Base-by-base conservation (phyloP, 176 grass and related monocot species). In the Juncus effusus region DNA sequence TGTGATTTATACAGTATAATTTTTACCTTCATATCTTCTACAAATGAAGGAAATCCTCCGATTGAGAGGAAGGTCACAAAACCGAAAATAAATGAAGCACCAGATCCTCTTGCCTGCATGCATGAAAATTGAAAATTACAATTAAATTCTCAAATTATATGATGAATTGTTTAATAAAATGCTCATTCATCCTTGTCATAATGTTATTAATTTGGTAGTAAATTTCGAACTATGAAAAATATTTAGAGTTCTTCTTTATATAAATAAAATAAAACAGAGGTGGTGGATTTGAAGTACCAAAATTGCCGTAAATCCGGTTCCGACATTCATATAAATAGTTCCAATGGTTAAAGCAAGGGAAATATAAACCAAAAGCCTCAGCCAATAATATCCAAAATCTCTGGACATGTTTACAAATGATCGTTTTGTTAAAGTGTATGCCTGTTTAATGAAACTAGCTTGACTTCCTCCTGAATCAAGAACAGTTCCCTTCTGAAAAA, bases 21-120 rank as follows among this genome's bases (percentile, higher is more conserved):
- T 28, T 28, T 19, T 19, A 80, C 77, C 77, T 80, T 80, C 77
- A 80, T 80, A 65, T 80, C 77, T 74, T 80, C 77, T 53, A 80
- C 77, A 16, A 80, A 80, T 13, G 77, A 80, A 37, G 77, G 77
- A 49, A 80, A 80, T 73, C 77, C 77, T 59, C 77, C 77, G 38
- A 80, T 80, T 3, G 77, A 80, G 60, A 80, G 71, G 40, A 80
- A 80, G 5, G 77, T 80, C 12, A 80, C 69, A 3, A 80, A 80
- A 62, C 77, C 77, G 15, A 80, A 80, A 42, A 80, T 42, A 7
- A 80, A 80, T 11, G 77, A 80, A 59, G 60, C 77, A 51, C 77
- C 71, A n/a, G 77, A 67, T 5, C 69, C 77, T 47, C 77, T 65
- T 7, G 77, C 68, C 77, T 80, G 77, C 40, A 51, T 3, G 38